Evolutionary conservation across 23 red algal genomes (phyloP), one percentile per base, ranked within the genome.

Genomic region (Gracilaria gracilis): DNA sequence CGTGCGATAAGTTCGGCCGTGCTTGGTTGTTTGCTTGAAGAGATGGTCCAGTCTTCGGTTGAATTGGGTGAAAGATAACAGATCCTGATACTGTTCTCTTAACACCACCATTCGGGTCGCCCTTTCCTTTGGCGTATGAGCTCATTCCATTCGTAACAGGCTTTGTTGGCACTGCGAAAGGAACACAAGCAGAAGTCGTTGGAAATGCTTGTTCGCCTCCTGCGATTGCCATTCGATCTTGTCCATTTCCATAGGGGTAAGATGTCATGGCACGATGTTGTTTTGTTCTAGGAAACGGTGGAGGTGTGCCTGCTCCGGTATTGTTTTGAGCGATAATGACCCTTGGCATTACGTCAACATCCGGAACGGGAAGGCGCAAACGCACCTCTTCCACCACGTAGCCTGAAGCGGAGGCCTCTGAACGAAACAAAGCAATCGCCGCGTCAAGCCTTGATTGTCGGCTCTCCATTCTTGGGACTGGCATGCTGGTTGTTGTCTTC

Each of bases 341-440:
- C 32, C 87, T 80, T 51, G 87, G 87, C 64, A 69, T 66, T 6
- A 90, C 87, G 57, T 90, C 76, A 66, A 90, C 76, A 80, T 90
- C 87, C 64, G 73, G 87, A 64, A 81, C 87, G 20, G 87, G 87
- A 44, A 90, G 59, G 40, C 87, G 74, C 29, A 90, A 79, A 61
- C 87, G 87, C 25, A 90, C 87, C 58, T 90, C 87, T 80, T 90
- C 87, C 54, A 90, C 87, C 4, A 90, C 87, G 59, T 90, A 90
- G 71, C 87, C 87, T 35, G 87, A 90, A 61, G 87, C 87, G 29
- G 76, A 90, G 73, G 87, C 87, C 64, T 90, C 87, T 6, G 87
- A 90, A 31, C 87, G 87, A 64, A 90, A 90, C 53, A 90, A 53
- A 66, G 87, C 87, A 34, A 90, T 90, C 19, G 87, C 87, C 4